A percentile compares a stretch with the other conserved stretches of the same genome.
Conservation (phyloP, 2,329 filamentous ascomycete species). For the Colletotrichum endophyticum region DNA sequence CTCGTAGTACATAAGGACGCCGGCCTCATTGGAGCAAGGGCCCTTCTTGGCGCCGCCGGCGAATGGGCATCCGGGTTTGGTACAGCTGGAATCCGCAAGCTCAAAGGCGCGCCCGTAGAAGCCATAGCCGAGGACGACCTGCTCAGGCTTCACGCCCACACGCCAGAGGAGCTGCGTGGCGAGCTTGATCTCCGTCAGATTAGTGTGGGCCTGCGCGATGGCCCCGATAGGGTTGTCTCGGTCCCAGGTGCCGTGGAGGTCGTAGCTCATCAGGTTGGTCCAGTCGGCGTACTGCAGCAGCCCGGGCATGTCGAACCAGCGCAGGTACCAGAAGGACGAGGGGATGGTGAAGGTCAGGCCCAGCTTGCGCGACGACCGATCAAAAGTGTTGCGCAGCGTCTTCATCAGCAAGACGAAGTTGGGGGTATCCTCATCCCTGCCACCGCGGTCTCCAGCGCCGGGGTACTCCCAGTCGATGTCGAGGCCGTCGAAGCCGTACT, state of each 20-base stretch:
- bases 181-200: conserved; percentile 7
- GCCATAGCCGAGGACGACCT: conserved; percentile 43
- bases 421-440: conserved; percentile 34
- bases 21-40: conserved; percentile 22
- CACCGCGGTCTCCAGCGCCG: conserved; percentile 40
- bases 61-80: conserved; percentile 25
- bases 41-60: conserved; percentile 21
- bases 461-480: conserved; percentile 30
- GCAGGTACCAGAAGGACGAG: conserved; percentile 31
- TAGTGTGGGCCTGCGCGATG: background rate
- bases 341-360: conserved; percentile 30
- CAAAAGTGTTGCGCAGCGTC: conserved; percentile 7
- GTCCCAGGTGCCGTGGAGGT: conserved; percentile 22
- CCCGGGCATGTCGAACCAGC: conserved; percentile 26
- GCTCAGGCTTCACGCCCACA: conserved; percentile 41
- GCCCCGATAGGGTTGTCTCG: conserved; percentile 10
- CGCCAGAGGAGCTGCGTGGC: conserved; percentile 49
- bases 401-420: conserved; percentile 33
- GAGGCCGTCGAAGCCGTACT: conserved; percentile 30
- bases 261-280: conserved; percentile 38
- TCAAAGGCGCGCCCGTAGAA: background rate
- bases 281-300: conserved; percentile 35
- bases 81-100: conserved; percentile 2
- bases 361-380: conserved; percentile 23
- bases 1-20: conserved; percentile 27